phyloP scores from a whole-genome alignment of 1,284 basidiomycete species.

The Sporisorium graminicola region DNA sequence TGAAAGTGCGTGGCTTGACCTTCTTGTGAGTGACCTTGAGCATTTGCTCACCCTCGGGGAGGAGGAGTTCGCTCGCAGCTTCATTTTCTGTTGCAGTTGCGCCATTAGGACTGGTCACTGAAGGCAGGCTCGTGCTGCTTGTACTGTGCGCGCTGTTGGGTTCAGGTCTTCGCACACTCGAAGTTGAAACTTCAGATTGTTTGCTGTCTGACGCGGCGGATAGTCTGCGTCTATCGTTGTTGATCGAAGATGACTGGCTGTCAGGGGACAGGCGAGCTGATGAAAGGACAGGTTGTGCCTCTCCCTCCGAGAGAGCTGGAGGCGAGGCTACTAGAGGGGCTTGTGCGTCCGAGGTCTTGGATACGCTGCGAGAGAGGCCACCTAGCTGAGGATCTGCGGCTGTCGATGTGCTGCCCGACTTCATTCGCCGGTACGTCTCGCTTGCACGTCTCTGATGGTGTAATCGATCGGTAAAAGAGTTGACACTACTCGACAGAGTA shows the following conservation, averaged over 20 bases:
- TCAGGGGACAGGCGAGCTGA: background rate
- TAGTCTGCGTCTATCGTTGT: background rate
- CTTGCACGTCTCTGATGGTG: slow-evolving; percentile 41
- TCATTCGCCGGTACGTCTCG: slow-evolving; percentile 36
- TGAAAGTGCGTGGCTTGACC: slow-evolving; percentile 80
- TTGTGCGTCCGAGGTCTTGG: slow-evolving; percentile 3
- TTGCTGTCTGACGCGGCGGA: background rate
- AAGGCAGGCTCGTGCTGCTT: background rate
- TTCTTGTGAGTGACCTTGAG: slow-evolving; percentile 89
- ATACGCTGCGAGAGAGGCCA: slow-evolving; percentile 19
- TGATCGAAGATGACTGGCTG: background rate
- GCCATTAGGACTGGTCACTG: background rate
- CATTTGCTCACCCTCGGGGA: slow-evolving; percentile 73
- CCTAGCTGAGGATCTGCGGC: background rate
- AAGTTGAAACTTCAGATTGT: background rate
- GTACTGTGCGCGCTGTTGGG: background rate
- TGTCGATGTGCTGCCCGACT: slow-evolving; percentile 21
- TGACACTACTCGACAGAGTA: slow-evolving; percentile 26
- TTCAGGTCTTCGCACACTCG: background rate
- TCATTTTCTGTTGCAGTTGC: background rate
- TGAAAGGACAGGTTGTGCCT: background rate
- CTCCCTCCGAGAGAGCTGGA: slow-evolving; percentile 9
- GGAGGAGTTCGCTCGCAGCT: slow-evolving; percentile 12
- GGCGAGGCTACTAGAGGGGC: slow-evolving; percentile 18
- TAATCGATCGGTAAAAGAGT: slow-evolving; percentile 28